Conservation (phyloP, 768 basidiomycete genomes). For the Panellus pusillus region DNA sequence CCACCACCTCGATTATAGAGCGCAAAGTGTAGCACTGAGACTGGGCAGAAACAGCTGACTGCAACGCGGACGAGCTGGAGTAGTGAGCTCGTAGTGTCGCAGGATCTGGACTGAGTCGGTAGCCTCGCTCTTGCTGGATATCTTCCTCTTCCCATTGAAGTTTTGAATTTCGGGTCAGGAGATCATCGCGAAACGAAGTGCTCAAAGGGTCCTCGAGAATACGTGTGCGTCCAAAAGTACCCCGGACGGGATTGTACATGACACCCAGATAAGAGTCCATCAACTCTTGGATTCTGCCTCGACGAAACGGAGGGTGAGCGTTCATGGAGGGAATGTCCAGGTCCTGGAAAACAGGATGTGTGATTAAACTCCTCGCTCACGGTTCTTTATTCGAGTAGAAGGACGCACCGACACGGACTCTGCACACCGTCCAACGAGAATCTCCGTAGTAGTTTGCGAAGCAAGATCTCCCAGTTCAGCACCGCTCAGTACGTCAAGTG, state of each 20-base stretch:
- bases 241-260: neutral
- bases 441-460: neutral
- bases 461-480: neutral
- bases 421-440: neutral
- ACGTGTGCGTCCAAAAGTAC: neutral
- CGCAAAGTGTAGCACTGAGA: neutral
- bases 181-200: too few relatives aligned
- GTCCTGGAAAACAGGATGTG: neutral
- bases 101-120: neutral
- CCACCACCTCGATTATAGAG: neutral
- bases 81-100: neutral
- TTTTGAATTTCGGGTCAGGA: too few relatives aligned
- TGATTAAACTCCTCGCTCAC: too few relatives aligned
- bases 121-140: neutral
- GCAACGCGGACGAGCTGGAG: conserved; percentile 1
- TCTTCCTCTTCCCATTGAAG: too few relatives aligned
- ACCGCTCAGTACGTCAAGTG: neutral
- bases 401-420: neutral
- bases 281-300: neutral
- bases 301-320: neutral
- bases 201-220: neutral
- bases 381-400: too few relatives aligned
- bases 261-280: neutral
- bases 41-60: neutral
- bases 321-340: neutral